Evolutionary conservation across 768 basidiomycete species (phyloP).

Genomic region (Exidia glandulosa): DNA sequence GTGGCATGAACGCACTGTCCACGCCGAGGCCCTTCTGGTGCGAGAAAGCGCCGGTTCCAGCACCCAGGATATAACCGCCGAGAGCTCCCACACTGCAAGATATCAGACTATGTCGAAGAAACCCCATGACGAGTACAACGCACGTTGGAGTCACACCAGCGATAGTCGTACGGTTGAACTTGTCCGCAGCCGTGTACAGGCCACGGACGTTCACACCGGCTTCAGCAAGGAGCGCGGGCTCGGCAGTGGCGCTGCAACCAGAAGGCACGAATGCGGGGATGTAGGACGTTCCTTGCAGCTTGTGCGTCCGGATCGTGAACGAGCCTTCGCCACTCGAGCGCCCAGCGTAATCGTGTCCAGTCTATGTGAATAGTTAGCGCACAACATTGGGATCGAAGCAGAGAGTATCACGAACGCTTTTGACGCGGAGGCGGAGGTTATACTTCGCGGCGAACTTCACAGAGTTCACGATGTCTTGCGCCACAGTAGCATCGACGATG

Average conservation of each 20-base stretch:
- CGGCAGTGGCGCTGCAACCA: not conserved
- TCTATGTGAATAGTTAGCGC: too few relatives aligned
- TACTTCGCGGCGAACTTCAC: not conserved
- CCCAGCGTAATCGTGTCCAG: not conserved
- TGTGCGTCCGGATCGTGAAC: not conserved
- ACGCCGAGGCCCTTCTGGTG: not conserved
- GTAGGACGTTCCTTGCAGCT: not conserved
- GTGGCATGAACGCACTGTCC: not conserved
- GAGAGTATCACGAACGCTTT: too few relatives aligned
- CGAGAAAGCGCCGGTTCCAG: not conserved
- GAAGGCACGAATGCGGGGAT: not conserved
- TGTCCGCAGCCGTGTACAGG: not conserved
- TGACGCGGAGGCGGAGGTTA: not conserved
- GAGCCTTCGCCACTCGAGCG: not conserved
- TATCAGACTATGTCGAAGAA: not conserved
- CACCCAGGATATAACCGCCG: not conserved
- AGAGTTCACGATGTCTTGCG: not conserved
- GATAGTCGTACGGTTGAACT: not conserved
- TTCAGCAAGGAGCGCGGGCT: not conserved
- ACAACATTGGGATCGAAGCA: too few relatives aligned
- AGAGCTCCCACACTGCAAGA: not conserved
- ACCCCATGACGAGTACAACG: not conserved
- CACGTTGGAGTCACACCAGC: not conserved
- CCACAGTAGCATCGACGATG: not conserved
- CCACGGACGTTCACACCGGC: not conserved